Conservation (phyloP, 176 grass and related monocot genomes). For the Themeda triandra region DNA sequence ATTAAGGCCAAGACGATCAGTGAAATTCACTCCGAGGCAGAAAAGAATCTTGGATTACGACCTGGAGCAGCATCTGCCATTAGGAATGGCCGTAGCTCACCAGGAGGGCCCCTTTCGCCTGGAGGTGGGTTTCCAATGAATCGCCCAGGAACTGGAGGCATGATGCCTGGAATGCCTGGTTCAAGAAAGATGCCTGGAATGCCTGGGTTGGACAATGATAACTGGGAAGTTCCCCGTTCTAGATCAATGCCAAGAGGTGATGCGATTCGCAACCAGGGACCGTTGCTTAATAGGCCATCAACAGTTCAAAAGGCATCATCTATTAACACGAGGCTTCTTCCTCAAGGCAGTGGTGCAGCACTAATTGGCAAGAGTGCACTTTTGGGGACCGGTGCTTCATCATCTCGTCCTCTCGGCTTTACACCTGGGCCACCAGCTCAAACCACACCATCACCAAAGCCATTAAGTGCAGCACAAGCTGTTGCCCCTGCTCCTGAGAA, state of each 20-base stretch:
- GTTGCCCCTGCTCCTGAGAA: constrained; percentile 30
- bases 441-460: constrained; percentile 39
- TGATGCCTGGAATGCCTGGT: constrained; percentile 99
- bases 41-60: constrained; percentile 80
- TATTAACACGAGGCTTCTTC: constrained; percentile 72
- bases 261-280: constrained; percentile 31
- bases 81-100: constrained; percentile 57
- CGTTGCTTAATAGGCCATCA: constrained; percentile 35
- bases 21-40: constrained; percentile 85
- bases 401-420: constrained; percentile 33
- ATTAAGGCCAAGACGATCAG: constrained; percentile 88
- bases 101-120: constrained; percentile 56
- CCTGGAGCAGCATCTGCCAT: constrained; percentile 61
- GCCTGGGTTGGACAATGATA: constrained; percentile 84
- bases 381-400: constrained; percentile 39
- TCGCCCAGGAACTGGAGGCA: constrained; percentile 69
- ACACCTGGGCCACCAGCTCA: constrained; percentile 28
- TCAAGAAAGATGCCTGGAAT: constrained; percentile 98
- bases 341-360: constrained; percentile 63
- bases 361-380: constrained; percentile 77
- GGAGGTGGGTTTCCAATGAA: constrained; percentile 62
- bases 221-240: constrained; percentile 90
- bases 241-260: constrained; percentile 80
- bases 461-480: constrained; percentile 33
- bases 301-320: constrained; percentile 39